Evolutionary conservation across 768 basidiomycete species (phyloP), one percentile per base, ranked within the genome.

Genomic region (Zangia roseola): DNA sequence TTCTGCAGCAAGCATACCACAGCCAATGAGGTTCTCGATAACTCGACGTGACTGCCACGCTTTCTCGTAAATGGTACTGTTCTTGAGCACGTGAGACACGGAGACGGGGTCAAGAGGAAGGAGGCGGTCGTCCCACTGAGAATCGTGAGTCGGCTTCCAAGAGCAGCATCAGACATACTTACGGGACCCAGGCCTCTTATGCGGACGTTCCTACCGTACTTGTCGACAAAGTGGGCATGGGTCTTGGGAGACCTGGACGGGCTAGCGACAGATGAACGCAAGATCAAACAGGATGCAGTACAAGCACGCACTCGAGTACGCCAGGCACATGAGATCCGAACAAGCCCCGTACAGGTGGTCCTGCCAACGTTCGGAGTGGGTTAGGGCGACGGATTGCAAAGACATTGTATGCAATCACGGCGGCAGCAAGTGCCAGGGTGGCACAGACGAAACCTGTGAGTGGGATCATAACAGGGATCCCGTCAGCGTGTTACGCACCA

Each of bases 51-150:
- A 86, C 53, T 83, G 82, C 79, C 81, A 85, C 10, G 93, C 90
- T 63, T 95, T 95, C 62, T 91, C 86, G 60, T 91, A 93, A 30
- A 83, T 72, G 35, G 76, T 73, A 14, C 82, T 74, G 47, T 91
- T 79, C 58, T 86, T 84, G 41, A 94, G 71, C 33, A 95, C 77
- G 60, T 94, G 83, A 10, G 76, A 67, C 28, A 95, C 63, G 0
- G 92, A 86, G 21, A 78, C 64, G 5, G 91, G 88, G 61, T 95
- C 93, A 34, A 91, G 73, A 1, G 91, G 89, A 45, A 91, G 73
- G 2, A 95, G 79, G 30, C 93, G 83, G 34, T 82, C 76, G 51
- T 88, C 89, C 81, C 84, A 88, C 88, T 91, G 23, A 8, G 21
- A 16, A 34, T 24, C 1, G 20, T 64, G 45, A 64, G 60, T 43